phyloP scores from a whole-genome alignment of 2,329 filamentous ascomycete genomes.

The Neonectria coccinea region DNA sequence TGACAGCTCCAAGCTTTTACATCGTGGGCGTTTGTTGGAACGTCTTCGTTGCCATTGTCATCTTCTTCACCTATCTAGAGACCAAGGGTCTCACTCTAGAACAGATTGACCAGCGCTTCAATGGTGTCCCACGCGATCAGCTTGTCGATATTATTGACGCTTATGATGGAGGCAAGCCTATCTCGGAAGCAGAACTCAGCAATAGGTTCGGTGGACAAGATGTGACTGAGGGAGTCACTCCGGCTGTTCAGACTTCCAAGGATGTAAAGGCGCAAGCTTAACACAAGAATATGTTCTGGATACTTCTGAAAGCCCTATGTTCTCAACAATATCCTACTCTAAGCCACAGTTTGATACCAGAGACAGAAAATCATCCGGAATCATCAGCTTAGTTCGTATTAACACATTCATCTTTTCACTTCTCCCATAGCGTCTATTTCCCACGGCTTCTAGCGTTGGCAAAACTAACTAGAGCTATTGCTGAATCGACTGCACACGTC shows the following conservation, averaged over 20 bases:
- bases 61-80: constrained; percentile 28
- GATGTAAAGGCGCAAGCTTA: neutral
- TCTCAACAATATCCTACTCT: neutral
- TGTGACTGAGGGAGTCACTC: neutral
- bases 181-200: constrained; percentile 12
- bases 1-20: constrained; percentile 18
- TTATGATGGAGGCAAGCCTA: constrained; percentile 22
- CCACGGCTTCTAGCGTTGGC: too few species aligned
- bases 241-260: too few species aligned
- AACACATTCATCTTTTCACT: too few species aligned
- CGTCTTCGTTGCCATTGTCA: constrained; percentile 15
- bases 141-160: constrained; percentile 16
- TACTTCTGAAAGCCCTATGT: neutral
- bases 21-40: constrained; percentile 28
- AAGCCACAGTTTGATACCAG: too few species aligned
- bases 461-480: too few species aligned
- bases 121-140: constrained; percentile 27
- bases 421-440: too few species aligned
- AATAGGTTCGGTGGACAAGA: neutral
- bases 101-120: constrained; percentile 31
- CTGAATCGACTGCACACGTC: too few species aligned
- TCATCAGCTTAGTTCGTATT: too few species aligned
- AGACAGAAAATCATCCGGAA: too few species aligned
- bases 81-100: constrained; percentile 28
- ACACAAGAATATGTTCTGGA: neutral